Base-by-base conservation (phyloP, 768 basidiomycete genomes). In the Brasilioporus rufonigricans region DNA sequence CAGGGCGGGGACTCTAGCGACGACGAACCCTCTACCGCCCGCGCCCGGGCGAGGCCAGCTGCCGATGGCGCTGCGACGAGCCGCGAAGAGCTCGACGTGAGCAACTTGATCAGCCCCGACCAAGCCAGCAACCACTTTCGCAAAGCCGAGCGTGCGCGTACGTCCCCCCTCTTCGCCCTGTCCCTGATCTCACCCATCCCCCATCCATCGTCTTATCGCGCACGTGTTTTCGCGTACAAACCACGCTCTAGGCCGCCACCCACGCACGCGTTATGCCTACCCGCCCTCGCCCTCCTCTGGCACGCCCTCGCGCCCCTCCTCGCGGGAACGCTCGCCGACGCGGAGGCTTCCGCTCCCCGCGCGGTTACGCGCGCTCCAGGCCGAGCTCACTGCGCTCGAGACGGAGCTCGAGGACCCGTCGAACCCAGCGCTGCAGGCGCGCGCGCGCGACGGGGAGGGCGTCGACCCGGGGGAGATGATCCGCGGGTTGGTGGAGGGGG, bases 361-460 rank as follows among this genome's bases (percentile, higher is more conserved):
- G 39, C 79, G 87, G 31, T 70, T 93, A 21, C 80, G 80, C 10
- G 70, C 75, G 2, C 76, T 99, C 9, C 89, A 93, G 56, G 78
- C 80, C 2, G 96, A 99, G 64, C 76, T 98, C 1, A 70, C 80
- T 0, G 79, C 91, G 27, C 78, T 99, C 4, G 96, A 99, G 68
- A 68, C 74, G 1, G 91, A 95, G 64, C 76, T 95, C n/a, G 78
- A 85, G 0, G 89, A 92, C 60, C 90, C 89, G 11, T 80, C 89
- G 4, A 91, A 87, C 65, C 86, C 87, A 16, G 72, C 83, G 13
- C 64, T 89, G 24, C 77, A 77, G 45, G 86, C 86, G 53, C 73
- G 78, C 26, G 81, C 83, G 50, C 79, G 81, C 40, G 55, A 58
- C 6, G 64, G 65, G 3, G 80, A 80, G 38, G 78, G 80, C 47